phyloP scores from a whole-genome alignment of 108 stramenopile genomes.

The Heterococcus sp. region DNA sequence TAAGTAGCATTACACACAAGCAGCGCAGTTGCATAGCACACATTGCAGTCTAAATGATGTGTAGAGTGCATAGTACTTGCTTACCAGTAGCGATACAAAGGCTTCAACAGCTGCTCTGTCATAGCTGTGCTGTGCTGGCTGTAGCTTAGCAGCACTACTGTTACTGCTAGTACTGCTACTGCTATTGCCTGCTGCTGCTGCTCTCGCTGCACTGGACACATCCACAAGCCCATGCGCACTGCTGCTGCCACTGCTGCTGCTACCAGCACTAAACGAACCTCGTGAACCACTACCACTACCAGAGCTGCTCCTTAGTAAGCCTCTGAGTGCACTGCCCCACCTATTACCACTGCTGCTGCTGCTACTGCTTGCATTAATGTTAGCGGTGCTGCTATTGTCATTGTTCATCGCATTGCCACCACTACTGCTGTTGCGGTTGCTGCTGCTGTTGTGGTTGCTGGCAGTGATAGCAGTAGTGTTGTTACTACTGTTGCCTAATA shows the following conservation, averaged over 20 bases:
- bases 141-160: background rate
- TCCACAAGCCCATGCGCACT: conserved; percentile 12
- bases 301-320: too few species aligned
- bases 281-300: too few species aligned
- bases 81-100: conserved; percentile 8
- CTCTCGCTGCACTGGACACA: conserved; percentile 9
- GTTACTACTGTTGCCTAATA: background rate
- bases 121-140: conserved; percentile 12
- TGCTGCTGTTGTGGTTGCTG: background rate
- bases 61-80: too few species aligned
- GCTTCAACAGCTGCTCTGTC: conserved; percentile 3
- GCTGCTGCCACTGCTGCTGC: background rate
- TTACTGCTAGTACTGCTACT: background rate
- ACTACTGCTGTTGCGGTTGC: background rate
- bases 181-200: background rate
- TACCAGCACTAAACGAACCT: too few species aligned
- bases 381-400: background rate
- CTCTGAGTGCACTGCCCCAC: too few species aligned
- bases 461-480: background rate
- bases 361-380: background rate
- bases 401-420: background rate
- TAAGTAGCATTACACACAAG: too few species aligned
- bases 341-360: background rate
- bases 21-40: too few species aligned
- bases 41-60: too few species aligned